Conservation (phyloP, 75 land plant genomes). For the Cunninghamia lanceolata region DNA sequence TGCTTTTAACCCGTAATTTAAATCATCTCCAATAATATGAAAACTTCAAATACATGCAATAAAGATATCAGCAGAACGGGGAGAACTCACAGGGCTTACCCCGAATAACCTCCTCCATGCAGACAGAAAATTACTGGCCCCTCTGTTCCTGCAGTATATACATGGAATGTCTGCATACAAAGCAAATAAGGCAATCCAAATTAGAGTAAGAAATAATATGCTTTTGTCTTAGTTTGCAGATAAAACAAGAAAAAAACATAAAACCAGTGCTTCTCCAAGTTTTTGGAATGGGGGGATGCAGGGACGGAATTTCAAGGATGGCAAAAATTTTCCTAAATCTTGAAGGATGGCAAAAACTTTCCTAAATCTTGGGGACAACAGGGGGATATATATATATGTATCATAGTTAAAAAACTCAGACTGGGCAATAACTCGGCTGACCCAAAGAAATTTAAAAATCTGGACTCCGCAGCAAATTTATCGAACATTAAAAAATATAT, state of each 20-base stretch:
- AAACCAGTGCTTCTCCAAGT: not conserved
- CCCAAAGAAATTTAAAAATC: no score
- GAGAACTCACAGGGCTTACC: constrained; percentile 39
- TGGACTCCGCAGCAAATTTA: no score
- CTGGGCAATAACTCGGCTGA: no score
- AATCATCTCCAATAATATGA: not conserved
- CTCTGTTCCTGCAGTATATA: constrained; percentile 84
- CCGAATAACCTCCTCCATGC: constrained; percentile 99
- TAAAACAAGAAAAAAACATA: not conserved
- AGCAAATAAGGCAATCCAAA: constrained; percentile 5
- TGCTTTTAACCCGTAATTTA: not conserved
- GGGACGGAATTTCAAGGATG: no score
- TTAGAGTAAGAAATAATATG: not conserved
- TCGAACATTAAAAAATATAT: no score
- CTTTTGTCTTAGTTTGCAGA: not conserved
- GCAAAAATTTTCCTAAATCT: no score
- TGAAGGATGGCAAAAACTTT: no score
- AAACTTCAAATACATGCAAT: not conserved
- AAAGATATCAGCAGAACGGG: not conserved
- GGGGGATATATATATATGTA: no score
- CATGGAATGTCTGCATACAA: constrained; percentile 72
- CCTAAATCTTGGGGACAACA: no score
- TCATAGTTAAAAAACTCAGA: no score
- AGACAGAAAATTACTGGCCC: constrained; percentile 95
- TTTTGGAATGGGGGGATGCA: no score